Conservation (phyloP, 2,329 filamentous ascomycete genomes). For the Scedosporium boydii region DNA sequence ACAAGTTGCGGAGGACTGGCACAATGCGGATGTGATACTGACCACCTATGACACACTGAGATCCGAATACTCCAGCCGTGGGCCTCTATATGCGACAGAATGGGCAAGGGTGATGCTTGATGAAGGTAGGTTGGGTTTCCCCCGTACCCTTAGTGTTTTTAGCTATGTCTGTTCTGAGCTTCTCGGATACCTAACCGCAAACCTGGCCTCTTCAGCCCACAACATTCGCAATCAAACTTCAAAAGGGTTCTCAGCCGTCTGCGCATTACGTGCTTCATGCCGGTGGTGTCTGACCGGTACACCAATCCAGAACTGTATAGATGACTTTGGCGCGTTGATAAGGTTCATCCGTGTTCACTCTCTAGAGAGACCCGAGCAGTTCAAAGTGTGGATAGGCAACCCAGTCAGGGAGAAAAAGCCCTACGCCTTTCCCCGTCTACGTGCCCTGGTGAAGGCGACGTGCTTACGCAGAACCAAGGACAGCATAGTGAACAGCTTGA, state of each 20-base stretch:
- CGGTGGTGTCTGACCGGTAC: slow-evolving; percentile 46
- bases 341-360: slow-evolving; percentile 34
- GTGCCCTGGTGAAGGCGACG: not conserved
- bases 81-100: slow-evolving; percentile 20
- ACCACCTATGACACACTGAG: not conserved
- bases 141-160: too few species aligned
- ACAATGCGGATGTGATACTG: not conserved
- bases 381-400: slow-evolving; percentile 31
- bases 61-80: not conserved
- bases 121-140: slow-evolving; percentile 27
- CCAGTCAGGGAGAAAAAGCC: slow-evolving; percentile 23
- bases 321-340: slow-evolving; percentile 41
- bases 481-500: not conserved
- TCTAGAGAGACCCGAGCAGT: slow-evolving; percentile 28
- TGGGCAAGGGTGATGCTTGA: slow-evolving; percentile 35
- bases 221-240: slow-evolving; percentile 39
- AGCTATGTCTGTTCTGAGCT: not conserved
- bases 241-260: slow-evolving; percentile 30
- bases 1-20: not conserved
- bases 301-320: slow-evolving; percentile 42
- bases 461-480: not conserved
- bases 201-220: slow-evolving; percentile 28
- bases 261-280: slow-evolving; percentile 28
- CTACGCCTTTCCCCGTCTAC: not conserved
- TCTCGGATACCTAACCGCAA: too few species aligned